Percentiles rank a stretch among this genome's conserved stretches.
Evolutionary conservation across 305 asterid genomes (phyloP).

Genomic region (Fraxinus sp.): DNA sequence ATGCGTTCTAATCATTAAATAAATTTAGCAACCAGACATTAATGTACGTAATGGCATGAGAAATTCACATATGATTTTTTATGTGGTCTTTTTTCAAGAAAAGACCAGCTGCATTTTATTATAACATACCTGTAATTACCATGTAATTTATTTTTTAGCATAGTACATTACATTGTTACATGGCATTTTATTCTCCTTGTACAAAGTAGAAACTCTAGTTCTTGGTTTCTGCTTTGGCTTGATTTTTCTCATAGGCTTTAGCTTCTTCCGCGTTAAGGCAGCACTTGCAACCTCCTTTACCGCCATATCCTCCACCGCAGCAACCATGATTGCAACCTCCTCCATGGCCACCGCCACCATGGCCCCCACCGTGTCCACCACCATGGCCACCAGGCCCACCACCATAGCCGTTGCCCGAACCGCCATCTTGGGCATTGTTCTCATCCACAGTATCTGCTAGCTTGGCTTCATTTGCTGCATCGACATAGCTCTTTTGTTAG

Average conservation of each 20-base stretch:
- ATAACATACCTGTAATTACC: neutral
- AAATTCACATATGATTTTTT: neutral
- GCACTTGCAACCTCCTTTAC: conserved; percentile 2
- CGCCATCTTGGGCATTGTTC: conserved; percentile 5
- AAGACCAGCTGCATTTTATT: conserved; percentile 22
- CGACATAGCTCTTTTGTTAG: neutral
- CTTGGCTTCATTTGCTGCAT: conserved; percentile 20
- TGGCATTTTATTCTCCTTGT: neutral
- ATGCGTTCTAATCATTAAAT: neutral
- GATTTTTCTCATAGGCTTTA: conserved; percentile 1
- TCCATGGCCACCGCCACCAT: conserved; percentile 1
- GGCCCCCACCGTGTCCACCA: too few species aligned
- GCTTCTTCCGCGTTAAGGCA: conserved; percentile 21
- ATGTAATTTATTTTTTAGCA: neutral
- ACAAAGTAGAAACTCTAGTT: neutral
- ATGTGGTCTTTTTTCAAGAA: neutral
- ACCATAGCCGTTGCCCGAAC: neutral
- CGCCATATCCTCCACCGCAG: conserved; percentile 3
- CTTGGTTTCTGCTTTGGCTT: conserved; percentile 16
- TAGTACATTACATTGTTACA: neutral
- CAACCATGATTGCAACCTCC: conserved; percentile 12
- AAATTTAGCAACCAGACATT: neutral
- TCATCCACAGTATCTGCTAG: neutral
- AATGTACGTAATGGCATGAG: neutral
- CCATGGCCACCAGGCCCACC: too few species aligned